phyloP scores from a whole-genome alignment of 2,329 filamentous ascomycete genomes.

The Talaromyces albobiverticillius region DNA sequence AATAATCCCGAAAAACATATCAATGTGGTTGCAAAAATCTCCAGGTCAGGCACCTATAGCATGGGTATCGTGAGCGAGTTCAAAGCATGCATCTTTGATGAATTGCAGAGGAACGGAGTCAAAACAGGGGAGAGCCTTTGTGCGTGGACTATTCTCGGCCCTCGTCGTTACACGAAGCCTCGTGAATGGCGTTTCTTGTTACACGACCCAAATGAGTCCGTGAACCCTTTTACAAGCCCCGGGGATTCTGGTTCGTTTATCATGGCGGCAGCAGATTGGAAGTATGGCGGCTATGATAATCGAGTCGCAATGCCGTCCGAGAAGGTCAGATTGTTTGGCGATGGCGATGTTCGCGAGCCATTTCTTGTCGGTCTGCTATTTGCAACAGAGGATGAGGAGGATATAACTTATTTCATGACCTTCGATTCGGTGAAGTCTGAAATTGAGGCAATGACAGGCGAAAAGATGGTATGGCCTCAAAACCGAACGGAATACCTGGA shows the following conservation, averaged over 20 bases:
- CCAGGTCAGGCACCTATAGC: not conserved
- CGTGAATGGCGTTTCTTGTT: too few relatives aligned
- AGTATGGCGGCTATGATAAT: not conserved
- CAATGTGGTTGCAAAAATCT: constrained; percentile 1
- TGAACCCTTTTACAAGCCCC: not conserved
- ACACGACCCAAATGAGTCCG: too few relatives aligned
- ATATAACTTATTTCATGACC: not conserved
- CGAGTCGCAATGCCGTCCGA: not conserved
- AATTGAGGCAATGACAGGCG: constrained; percentile 8
- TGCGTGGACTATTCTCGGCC: not conserved
- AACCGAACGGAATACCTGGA: not conserved
- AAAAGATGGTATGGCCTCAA: constrained; percentile 8
- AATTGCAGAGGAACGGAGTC: not conserved
- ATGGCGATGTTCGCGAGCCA: not conserved
- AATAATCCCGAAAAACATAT: not conserved
- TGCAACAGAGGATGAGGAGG: not conserved
- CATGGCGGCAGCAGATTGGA: not conserved
- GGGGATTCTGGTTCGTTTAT: constrained; percentile 3
- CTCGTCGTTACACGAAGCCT: not conserved
- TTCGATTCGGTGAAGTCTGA: constrained; percentile 6
- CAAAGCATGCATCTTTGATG: not conserved
- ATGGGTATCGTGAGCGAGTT: not conserved
- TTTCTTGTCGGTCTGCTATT: constrained; percentile 8
- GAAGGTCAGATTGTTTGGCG: not conserved
- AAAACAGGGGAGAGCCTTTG: not conserved